These are phyloP conservation scores for Fusarium pilosicola DNA, from an alignment of 2,329 filamentous ascomycete species.

Conservation along the genomic window DNA sequence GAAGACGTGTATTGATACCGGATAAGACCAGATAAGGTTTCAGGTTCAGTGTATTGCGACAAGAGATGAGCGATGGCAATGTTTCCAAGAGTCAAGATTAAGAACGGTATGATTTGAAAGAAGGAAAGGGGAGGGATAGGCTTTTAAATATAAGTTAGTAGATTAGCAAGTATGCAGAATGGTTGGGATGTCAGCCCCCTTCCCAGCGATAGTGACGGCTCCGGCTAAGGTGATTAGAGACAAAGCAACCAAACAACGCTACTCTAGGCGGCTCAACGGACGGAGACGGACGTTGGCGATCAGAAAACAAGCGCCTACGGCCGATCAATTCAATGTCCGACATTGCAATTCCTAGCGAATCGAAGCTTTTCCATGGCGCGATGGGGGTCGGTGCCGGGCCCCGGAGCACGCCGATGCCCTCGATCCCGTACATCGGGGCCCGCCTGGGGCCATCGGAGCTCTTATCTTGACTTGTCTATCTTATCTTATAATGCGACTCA, in stretches of 20 bases:
- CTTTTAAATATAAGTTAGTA: conserved; percentile 31
- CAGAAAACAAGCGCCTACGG: conserved; percentile 31
- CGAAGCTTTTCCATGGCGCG: conserved; percentile 35
- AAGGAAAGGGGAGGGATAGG: conserved; percentile 9
- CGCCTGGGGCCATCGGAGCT: conserved; percentile 26
- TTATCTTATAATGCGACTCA: conserved; percentile 29
- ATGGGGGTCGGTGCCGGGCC: conserved; percentile 38
- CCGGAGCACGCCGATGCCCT: conserved; percentile 45
- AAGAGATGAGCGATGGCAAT: conserved; percentile 1
- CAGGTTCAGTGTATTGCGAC: not conserved
- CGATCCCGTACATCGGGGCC: conserved; percentile 28
- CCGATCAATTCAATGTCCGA: conserved; percentile 27
- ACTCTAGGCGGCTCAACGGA: conserved; percentile 27
- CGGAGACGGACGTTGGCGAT: conserved; percentile 43
- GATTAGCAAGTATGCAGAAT: conserved; percentile 11
- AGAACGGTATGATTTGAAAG: not conserved
- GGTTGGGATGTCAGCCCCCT: conserved; percentile 33
- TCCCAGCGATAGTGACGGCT: conserved; percentile 17
- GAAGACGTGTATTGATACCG: conserved; percentile 4
- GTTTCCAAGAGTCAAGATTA: not conserved
- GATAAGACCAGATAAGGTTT: conserved; percentile 10
- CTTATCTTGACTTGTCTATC: conserved; percentile 29
- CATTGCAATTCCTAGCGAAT: conserved; percentile 29
- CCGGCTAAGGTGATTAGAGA: not conserved
- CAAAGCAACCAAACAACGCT: conserved; percentile 1